A percentile compares a stretch with the other conserved stretches of the same genome.
Evolutionary conservation across 768 basidiomycete genomes (phyloP).

Genomic region (Amanita phalloides): DNA sequence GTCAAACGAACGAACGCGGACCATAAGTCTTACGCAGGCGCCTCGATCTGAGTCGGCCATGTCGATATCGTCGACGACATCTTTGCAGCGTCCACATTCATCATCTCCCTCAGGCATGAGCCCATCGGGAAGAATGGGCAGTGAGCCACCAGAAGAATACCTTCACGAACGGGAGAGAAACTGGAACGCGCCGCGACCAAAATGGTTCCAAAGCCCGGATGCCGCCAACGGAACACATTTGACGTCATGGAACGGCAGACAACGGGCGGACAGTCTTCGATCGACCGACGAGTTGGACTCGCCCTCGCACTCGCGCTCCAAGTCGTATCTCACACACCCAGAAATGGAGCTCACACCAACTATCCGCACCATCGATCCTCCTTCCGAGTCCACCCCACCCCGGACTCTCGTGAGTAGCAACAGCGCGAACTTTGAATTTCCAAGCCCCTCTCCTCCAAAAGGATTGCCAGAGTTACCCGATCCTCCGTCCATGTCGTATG

Average conservation of each 20-base stretch:
- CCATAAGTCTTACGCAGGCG: constrained; percentile 2
- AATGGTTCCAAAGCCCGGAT: constrained; percentile 25
- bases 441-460: constrained; percentile 53
- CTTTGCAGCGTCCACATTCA: constrained; percentile 19
- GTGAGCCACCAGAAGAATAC: constrained; percentile 18
- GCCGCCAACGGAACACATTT: not conserved
- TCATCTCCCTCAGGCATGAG: constrained; percentile 24
- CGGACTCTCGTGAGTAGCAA: constrained; percentile 20
- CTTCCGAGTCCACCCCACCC: constrained; percentile 6
- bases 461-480: constrained; percentile 58
- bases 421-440: constrained; percentile 35
- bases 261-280: not conserved
- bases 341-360: constrained; percentile 14
- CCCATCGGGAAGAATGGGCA: constrained; percentile 25
- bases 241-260: constrained; percentile 6
- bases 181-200: constrained; percentile 59
- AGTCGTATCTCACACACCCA: not conserved
- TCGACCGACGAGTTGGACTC: not conserved
- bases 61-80: constrained; percentile 6
- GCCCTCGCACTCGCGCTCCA: not conserved
- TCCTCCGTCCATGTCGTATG: constrained; percentile 49
- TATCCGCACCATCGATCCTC: constrained; percentile 10
- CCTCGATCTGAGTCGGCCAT: constrained; percentile 7
- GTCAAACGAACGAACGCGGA: constrained; percentile 8
- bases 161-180: constrained; percentile 47